Evolutionary conservation across 2,329 filamentous ascomycete species (phyloP).

Genomic region (Fusarium sp.): DNA sequence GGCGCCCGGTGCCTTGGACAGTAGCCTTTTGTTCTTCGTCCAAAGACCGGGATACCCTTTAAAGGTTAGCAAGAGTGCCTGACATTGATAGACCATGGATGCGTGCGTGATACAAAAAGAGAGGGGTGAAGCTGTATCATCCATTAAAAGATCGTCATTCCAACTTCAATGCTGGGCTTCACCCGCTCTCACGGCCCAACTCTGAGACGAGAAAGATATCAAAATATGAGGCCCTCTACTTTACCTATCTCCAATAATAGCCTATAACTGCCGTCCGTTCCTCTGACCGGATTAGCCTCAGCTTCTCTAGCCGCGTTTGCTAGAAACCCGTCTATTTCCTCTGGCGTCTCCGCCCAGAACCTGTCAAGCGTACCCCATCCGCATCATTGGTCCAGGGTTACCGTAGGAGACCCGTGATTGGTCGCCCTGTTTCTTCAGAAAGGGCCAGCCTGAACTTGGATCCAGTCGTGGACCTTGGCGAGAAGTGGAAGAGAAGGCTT

Average conservation of each 20-base stretch:
- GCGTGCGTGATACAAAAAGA: neutral
- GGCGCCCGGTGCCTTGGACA: slow-evolving; percentile 7
- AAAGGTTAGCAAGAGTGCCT: neutral
- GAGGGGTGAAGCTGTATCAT: neutral
- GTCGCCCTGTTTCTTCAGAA: slow-evolving; percentile 40
- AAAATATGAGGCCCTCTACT: neutral
- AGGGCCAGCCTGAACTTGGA: slow-evolving; percentile 5
- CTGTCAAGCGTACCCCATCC: slow-evolving; percentile 2
- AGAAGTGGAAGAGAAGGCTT: neutral
- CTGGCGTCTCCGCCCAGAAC: neutral
- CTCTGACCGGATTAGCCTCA: neutral
- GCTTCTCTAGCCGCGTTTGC: neutral
- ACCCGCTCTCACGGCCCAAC: neutral
- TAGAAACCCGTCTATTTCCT: neutral
- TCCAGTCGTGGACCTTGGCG: neutral
- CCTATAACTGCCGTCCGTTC: neutral
- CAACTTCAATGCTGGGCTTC: neutral
- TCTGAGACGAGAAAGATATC: neutral
- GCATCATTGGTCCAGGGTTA: slow-evolving; percentile 35
- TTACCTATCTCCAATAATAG: neutral
- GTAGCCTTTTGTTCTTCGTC: neutral
- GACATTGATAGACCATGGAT: neutral
- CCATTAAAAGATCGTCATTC: neutral
- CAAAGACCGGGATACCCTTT: slow-evolving; percentile 24
- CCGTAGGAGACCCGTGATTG: slow-evolving; percentile 28